Percentiles rank a stretch among this genome's conserved stretches.
Conservation (phyloP, 1,284 basidiomycete genomes). For the Earliella scabrosa region DNA sequence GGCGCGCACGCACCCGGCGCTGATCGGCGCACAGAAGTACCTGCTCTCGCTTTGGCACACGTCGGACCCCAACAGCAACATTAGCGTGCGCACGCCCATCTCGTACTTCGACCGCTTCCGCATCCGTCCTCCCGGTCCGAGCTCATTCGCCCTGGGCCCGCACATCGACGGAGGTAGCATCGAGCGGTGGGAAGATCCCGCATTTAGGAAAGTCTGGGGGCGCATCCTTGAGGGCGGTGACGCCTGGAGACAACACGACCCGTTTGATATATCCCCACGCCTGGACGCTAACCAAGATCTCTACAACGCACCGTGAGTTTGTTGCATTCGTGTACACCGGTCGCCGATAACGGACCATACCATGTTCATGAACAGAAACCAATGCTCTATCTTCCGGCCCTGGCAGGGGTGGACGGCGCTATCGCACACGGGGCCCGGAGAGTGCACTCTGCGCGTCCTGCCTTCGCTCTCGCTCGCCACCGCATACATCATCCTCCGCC, state of each 20-base stretch:
- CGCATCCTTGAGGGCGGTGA: slow-evolving; percentile 51
- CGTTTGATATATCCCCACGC: slow-evolving; percentile 57
- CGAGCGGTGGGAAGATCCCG: slow-evolving; percentile 80
- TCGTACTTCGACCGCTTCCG: slow-evolving; percentile 80
- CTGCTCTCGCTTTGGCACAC: slow-evolving; percentile 68
- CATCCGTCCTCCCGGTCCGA: slow-evolving; percentile 75
- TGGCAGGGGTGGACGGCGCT: slow-evolving; percentile 81
- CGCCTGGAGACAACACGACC: slow-evolving; percentile 61
- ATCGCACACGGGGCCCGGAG: slow-evolving; percentile 60
- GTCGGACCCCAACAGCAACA: slow-evolving; percentile 40
- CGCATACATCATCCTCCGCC: slow-evolving; percentile 76
- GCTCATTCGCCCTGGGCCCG: slow-evolving; percentile 63
- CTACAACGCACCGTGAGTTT: slow-evolving; percentile 53
- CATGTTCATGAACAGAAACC: slow-evolving; percentile 50
- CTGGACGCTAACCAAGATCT: slow-evolving; percentile 60
- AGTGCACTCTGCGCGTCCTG: slow-evolving; percentile 69
- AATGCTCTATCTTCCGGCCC: slow-evolving; percentile 79
- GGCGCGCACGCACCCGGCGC: slow-evolving; percentile 57
- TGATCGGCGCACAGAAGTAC: slow-evolving; percentile 54
- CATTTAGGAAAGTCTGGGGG: slow-evolving; percentile 60
- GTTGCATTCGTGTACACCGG: neutral
- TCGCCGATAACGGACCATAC: no score
- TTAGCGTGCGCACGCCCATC: slow-evolving; percentile 63
- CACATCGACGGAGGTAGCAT: slow-evolving; percentile 80
- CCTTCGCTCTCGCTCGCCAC: slow-evolving; percentile 60